phyloP scores from a whole-genome alignment of 1,139 yeast genomes.

The Debaryomycetaceae sp. region DNA sequence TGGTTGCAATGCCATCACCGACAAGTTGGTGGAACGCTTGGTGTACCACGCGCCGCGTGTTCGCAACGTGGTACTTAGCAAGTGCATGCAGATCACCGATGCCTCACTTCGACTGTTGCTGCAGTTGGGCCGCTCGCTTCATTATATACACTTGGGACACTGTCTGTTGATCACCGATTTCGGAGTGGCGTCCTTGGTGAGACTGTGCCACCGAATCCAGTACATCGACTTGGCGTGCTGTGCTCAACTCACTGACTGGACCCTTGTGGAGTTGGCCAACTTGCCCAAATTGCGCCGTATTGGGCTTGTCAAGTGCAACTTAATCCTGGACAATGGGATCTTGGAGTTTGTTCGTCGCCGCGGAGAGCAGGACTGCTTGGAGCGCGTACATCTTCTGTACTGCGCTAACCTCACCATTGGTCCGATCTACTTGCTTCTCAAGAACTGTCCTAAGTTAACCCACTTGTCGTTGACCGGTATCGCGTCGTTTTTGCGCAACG shows the following conservation, averaged over 20 bases:
- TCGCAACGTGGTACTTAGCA: constrained; percentile 83
- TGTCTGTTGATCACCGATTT: constrained; percentile 86
- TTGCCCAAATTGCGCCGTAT: constrained; percentile 83
- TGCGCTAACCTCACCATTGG: constrained; percentile 76
- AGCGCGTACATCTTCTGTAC: constrained; percentile 89
- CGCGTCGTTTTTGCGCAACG: constrained; percentile 78
- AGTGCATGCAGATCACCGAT: constrained; percentile 86
- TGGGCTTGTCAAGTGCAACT: constrained; percentile 87
- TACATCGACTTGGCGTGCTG: constrained; percentile 96
- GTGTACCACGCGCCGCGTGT: constrained; percentile 78
- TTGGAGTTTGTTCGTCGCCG: constrained; percentile 70
- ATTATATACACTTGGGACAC: constrained; percentile 91
- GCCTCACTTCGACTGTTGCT: constrained; percentile 70
- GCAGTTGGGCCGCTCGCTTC: constrained; percentile 73
- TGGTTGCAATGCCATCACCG: constrained; percentile 78
- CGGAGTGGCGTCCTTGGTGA: constrained; percentile 73
- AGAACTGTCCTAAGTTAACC: constrained; percentile 80
- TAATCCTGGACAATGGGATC: constrained; percentile 85
- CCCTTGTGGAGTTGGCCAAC: constrained; percentile 72
- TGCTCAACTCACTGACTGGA: constrained; percentile 79
- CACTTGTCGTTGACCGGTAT: constrained; percentile 90
- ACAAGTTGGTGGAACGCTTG: constrained; percentile 68
- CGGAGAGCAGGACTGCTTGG: constrained; percentile 71
- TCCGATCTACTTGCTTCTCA: constrained; percentile 67
- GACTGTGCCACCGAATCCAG: constrained; percentile 79